phyloP scores from a whole-genome alignment of 2,329 filamentous ascomycete species.

The Tolypocladium tropicale region DNA sequence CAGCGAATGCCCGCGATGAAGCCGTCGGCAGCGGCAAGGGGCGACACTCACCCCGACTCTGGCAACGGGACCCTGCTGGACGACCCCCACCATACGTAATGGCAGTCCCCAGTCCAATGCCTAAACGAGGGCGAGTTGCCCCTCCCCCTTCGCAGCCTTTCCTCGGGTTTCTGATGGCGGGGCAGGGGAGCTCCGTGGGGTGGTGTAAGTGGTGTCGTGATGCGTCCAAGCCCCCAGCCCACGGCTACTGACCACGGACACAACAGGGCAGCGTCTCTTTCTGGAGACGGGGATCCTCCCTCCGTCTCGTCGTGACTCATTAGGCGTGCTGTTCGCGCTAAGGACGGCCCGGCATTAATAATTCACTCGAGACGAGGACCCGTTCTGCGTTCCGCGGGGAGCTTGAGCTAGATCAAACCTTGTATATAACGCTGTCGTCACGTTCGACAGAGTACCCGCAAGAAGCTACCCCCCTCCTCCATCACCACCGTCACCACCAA shows the following conservation, averaged over 20 bases:
- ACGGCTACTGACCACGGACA: background rate
- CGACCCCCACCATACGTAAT: background rate
- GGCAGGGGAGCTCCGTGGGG: background rate
- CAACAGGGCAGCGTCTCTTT: background rate
- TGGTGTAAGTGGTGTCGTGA: background rate
- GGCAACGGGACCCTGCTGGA: background rate
- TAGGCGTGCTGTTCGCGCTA: background rate
- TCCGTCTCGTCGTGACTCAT: background rate
- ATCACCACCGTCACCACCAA: background rate
- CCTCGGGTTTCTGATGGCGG: background rate
- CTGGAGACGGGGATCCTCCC: background rate
- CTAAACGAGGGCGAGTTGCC: background rate
- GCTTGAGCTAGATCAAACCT: background rate
- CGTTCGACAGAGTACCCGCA: background rate
- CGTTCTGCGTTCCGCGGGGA: background rate
- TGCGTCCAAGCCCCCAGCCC: background rate
- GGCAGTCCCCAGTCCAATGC: background rate
- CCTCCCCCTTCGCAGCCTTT: background rate
- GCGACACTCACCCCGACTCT: background rate
- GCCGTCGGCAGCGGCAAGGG: background rate
- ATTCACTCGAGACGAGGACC: background rate
- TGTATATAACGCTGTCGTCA: background rate
- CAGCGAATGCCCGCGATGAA: background rate
- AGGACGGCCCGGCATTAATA: background rate
- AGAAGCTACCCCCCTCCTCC: background rate